Conservation (phyloP, 208 protist genomes). For the Leishmania turanica region DNA sequence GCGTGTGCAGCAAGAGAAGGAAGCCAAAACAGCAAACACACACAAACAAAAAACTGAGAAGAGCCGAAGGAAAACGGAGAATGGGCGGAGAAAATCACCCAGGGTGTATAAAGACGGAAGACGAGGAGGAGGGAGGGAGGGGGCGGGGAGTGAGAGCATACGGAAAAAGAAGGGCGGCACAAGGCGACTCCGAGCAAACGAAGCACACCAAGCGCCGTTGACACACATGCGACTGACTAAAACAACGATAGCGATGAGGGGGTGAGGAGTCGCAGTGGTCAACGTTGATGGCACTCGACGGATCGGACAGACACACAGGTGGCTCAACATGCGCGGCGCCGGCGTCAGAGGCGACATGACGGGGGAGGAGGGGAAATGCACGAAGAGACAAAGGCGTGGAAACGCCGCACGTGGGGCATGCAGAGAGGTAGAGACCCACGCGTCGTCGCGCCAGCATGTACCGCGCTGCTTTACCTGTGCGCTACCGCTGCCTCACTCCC, state of each 20-base stretch:
- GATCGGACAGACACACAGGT: background rate
- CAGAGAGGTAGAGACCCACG: background rate
- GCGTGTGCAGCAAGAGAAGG: background rate
- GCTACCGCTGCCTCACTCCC: background rate
- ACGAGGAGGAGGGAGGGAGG: background rate
- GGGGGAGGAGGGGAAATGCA: background rate
- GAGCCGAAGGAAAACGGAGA: background rate
- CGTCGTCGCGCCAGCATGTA: background rate
- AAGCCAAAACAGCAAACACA: background rate
- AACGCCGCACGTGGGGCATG: background rate
- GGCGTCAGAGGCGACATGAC: background rate
- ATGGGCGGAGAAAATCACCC: background rate
- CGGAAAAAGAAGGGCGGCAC: background rate
- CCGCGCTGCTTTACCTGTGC: background rate
- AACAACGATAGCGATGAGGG: background rate
- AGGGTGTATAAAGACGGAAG: background rate
- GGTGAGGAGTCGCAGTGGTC: no score
- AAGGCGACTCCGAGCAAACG: background rate
- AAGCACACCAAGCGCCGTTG: background rate
- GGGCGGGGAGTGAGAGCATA: background rate
- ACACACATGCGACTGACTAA: background rate
- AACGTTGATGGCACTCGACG: background rate
- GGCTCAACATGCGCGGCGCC: background rate
- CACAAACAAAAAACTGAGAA: background rate
- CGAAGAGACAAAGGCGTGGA: background rate